A percentile compares a stretch with the other conserved stretches of the same genome.
phyloP scores from a whole-genome alignment of 305 asterid genomes.

The Fraxinus greggii region DNA sequence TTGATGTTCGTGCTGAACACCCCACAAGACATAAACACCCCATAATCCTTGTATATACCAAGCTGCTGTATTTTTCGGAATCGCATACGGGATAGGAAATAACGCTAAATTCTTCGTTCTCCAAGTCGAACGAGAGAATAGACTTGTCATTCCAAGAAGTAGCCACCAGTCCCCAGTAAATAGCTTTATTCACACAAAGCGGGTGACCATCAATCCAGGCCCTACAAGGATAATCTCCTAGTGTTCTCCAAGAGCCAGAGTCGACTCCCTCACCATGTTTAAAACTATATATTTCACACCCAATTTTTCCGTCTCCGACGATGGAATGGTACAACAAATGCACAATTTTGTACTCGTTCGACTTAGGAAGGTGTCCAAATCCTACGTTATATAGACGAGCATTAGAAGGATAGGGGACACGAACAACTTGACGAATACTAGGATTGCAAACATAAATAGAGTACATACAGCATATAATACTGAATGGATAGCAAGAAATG shows the following conservation, averaged over 20 bases:
- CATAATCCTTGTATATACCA: slow-evolving; percentile 40
- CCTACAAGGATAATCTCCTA: slow-evolving; percentile 40
- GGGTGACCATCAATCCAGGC: slow-evolving; percentile 46
- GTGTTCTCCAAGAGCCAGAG: slow-evolving; percentile 39
- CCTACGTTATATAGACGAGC: slow-evolving; percentile 41
- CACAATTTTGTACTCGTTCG: slow-evolving; percentile 41
- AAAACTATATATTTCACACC: slow-evolving; percentile 51
- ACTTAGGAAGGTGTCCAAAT: slow-evolving; percentile 42
- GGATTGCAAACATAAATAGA: slow-evolving; percentile 51
- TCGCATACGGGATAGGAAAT: slow-evolving; percentile 33
- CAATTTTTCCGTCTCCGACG: slow-evolving; percentile 33
- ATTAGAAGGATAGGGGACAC: slow-evolving; percentile 32
- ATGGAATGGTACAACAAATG: slow-evolving; percentile 35
- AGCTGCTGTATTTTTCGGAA: slow-evolving; percentile 28
- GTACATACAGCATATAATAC: slow-evolving; percentile 37
- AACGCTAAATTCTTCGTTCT: slow-evolving; percentile 34
- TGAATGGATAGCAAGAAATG: slow-evolving; percentile 40
- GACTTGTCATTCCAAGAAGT: slow-evolving; percentile 45
- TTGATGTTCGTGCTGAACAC: slow-evolving; percentile 33
- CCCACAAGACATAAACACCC: slow-evolving; percentile 41
- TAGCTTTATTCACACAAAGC: slow-evolving; percentile 32
- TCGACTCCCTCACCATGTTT: slow-evolving; percentile 25
- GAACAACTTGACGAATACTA: slow-evolving; percentile 35
- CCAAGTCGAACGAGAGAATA: slow-evolving; percentile 43
- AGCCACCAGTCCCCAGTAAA: slow-evolving; percentile 42